Evolutionary conservation across 805 yeast species (phyloP).

Genomic region (Hanseniaspora thailandica): DNA sequence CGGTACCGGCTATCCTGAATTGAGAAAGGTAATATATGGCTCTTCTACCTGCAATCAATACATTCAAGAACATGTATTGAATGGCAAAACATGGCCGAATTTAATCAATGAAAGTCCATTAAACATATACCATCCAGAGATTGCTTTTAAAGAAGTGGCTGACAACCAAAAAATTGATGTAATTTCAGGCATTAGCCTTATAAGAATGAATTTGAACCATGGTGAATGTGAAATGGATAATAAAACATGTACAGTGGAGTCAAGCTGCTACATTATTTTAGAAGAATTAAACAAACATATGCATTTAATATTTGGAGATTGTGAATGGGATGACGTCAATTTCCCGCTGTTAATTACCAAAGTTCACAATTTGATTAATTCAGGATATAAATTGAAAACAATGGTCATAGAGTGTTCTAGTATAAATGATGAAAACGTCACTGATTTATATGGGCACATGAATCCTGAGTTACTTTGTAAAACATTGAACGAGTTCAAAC

Average conservation of each 20-base stretch:
- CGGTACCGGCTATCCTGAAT: constrained; percentile 15
- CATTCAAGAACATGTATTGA: constrained; percentile 49
- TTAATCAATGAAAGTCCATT: constrained; percentile 23
- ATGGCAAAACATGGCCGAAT: constrained; percentile 74
- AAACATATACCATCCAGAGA: constrained; percentile 15
- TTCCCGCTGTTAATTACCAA: constrained; percentile 45
- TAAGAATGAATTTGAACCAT: constrained; percentile 32
- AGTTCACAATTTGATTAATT: constrained; percentile 31
- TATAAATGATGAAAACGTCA: constrained; percentile 26
- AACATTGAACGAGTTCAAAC: constrained; percentile 36
- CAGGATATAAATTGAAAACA: constrained; percentile 34
- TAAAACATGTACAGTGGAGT: constrained; percentile 25
- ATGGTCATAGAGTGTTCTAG: constrained; percentile 74
- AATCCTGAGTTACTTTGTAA: constrained; percentile 51
- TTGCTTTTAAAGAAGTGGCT: neutral
- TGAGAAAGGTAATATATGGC: constrained; percentile 42
- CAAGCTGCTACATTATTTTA: constrained; percentile 45
- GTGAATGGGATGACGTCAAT: constrained; percentile 50
- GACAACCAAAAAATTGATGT: neutral
- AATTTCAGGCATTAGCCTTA: constrained; percentile 21
- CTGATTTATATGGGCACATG: constrained; percentile 66
- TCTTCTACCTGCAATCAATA: constrained; percentile 40
- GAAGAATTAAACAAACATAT: constrained; percentile 28
- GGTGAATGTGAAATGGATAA: constrained; percentile 30
- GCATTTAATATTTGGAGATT: constrained; percentile 68